These are phyloP conservation scores for Aspergillus bombycis DNA, from an alignment of 2,329 filamentous ascomycete species.

Conservation along the genomic window DNA sequence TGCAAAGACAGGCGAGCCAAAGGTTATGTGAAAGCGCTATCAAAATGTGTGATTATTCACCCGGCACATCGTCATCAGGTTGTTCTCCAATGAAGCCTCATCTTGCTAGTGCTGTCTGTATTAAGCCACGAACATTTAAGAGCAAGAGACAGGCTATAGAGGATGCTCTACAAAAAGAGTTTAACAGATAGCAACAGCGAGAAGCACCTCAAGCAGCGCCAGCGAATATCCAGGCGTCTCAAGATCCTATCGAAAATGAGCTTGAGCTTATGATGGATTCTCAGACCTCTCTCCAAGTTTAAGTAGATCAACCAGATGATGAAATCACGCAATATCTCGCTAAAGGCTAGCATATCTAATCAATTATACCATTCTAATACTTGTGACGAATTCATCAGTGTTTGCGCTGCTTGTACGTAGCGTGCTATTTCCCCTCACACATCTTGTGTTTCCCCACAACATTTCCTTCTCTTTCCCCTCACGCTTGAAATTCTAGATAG, in stretches of 20 bases:
- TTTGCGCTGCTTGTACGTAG: no score
- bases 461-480: no score
- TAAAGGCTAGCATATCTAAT: neutral
- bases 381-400: no score
- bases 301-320: neutral
- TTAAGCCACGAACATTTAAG: neutral
- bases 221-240: neutral
- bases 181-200: neutral
- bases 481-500: no score
- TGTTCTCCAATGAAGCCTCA: neutral
- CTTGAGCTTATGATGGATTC: neutral
- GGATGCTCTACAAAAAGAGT: neutral
- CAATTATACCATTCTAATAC: neutral
- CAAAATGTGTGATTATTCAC: neutral
- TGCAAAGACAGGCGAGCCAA: neutral
- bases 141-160: no score
- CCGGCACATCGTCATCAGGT: neutral
- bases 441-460: no score
- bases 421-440: no score
- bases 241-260: neutral
- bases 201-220: neutral
- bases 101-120: neutral
- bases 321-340: neutral
- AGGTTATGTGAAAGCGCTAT: neutral
- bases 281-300: neutral